Evolutionary conservation across 495 filamentous ascomycete species (phyloP).

Genomic region (Hapsidospora chrysogenum): DNA sequence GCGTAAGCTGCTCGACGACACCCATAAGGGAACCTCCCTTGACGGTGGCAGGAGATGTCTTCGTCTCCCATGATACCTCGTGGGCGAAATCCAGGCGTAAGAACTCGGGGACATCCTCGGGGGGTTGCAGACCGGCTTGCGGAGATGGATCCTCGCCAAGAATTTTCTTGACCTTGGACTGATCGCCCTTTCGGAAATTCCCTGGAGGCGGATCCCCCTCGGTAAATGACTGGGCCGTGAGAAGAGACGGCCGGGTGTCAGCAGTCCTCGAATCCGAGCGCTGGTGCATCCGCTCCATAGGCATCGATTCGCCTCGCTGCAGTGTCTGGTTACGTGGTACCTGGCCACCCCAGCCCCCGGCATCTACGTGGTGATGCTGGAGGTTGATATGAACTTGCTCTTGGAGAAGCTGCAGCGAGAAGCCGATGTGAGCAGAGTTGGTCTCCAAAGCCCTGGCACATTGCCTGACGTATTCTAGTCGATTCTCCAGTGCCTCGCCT

Average conservation of each 20-base stretch:
- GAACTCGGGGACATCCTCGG: conserved; percentile 67
- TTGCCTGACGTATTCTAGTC: conserved; percentile 58
- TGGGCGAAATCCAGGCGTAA: conserved; percentile 77
- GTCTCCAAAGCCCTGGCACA: conserved; percentile 69
- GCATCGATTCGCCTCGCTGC: conserved; percentile 26
- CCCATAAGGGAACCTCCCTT: conserved; percentile 81
- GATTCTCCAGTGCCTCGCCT: conserved; percentile 83
- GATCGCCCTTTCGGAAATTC: conserved; percentile 47
- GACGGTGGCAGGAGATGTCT: conserved; percentile 50
- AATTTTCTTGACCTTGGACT: conserved; percentile 73
- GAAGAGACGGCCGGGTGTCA: conserved; percentile 16
- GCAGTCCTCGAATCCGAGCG: conserved; percentile 25
- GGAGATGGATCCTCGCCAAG: conserved; percentile 70
- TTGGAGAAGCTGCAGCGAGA: conserved; percentile 70
- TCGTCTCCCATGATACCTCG: conserved; percentile 78
- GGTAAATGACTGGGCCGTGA: conserved; percentile 47
- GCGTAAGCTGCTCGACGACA: conserved; percentile 88
- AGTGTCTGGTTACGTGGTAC: conserved; percentile 15
- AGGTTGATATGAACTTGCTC: conserved; percentile 47
- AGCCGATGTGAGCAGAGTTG: conserved; percentile 71
- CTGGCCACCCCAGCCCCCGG: conserved; percentile 20
- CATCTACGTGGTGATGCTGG: conserved; percentile 21
- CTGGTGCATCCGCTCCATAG: conserved; percentile 27
- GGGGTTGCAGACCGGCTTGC: conserved; percentile 25
- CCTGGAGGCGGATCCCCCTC: conserved; percentile 42